Base-by-base conservation (phyloP, 495 filamentous ascomycete species). In the Elasticomyces elasticus region DNA sequence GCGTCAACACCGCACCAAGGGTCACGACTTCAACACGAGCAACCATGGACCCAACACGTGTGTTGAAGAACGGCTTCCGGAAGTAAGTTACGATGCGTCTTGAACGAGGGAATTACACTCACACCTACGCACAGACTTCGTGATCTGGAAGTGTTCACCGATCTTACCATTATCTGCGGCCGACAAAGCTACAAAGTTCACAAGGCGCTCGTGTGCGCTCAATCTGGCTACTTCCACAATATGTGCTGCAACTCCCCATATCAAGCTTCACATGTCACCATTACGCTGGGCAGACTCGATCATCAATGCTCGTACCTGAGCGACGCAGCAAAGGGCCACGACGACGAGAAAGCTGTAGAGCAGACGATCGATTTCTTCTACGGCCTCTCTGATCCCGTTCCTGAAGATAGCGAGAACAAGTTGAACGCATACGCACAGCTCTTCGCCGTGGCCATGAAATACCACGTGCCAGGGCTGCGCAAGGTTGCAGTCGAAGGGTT, bases 151-250 rank as follows among this genome's bases (percentile, higher is more conserved):
- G n/a, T n/a, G n/a, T 71, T 69, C 52, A 61, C 69, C 19, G 70
- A 73, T 53, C 51, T 75, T 44, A 66, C 55, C 11, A 66, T 75
- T 26, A 51, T 27, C 22, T 71, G 67, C 30, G 37, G 48, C 1
- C 60, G 59, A 9, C 59, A 62, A 19, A 52, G 61, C 44, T 71
- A 68, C 55, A 63, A 68, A 17, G 68, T 70, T 12, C 72, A 74
- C 55, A 56, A 61, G 10, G 48, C 62, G 5, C 51, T 73, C 12
- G 52, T 72, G n/a, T n/a, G n/a, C n/a, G n/a, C n/a, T n/a, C n/a
- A n/a, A n/a, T n/a, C n/a, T n/a, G n/a, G n/a, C n/a, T 33, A 33
- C 30, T 33, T 33, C 30, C 7, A 33, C 30, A 33, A 7, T 15
- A 33, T 7, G 15, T 33, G 30, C 30, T 7, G 30, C 7, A 33